Evolutionary conservation across 306 rosid genomes (phyloP), one percentile per base, ranked within the genome.

Genomic region (Mucuna pruriens): DNA sequence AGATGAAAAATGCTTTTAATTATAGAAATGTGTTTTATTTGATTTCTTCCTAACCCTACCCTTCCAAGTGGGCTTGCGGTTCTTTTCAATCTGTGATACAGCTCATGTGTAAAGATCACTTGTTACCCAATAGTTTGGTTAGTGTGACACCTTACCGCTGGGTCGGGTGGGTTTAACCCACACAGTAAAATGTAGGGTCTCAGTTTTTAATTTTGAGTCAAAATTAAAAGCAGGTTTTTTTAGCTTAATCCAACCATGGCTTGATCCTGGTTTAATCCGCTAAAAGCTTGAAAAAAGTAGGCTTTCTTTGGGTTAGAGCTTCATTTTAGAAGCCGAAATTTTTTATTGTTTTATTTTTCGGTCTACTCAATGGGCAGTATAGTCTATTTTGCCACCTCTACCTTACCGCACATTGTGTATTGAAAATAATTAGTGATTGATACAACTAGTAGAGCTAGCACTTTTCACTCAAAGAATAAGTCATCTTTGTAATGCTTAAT

Each of bases 401-500:
- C 22, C 49, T 38, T 62, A 58, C 46, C 2, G 9, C 26, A 25
- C 57, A 23, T 36, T 80, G 38, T 48, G 67, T 17, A 20, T 2
- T 19, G 29, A 9, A 20, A 54, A 20, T 0, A 20, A 7, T 9
- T 3, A 3, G 6, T 20, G 10, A 11, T 58, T 48, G 70, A 57
- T 74, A 25, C 45, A 39, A 36, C 52, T 46, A 10, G 54, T 49
- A 29, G 69, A 67, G 74, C 45, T 63, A 13, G 68, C 75, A 60
- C 20, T 61, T 46, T 80, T 22, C 33, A 8, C 31, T 0, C 8
- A 25, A 23, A 11, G 17, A 58, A 20, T 10, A 4, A 58, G 65
- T 10, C 36, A 19, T 20, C 2, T 80, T 31, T 29, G 51, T 9
- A 44, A 9, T 49, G 66, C 9, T 61, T 40, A 22, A 38, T 74